These are phyloP conservation scores for Colletotrichum salicis DNA, from an alignment of 2,329 filamentous ascomycete genomes.

Conservation along the genomic window DNA sequence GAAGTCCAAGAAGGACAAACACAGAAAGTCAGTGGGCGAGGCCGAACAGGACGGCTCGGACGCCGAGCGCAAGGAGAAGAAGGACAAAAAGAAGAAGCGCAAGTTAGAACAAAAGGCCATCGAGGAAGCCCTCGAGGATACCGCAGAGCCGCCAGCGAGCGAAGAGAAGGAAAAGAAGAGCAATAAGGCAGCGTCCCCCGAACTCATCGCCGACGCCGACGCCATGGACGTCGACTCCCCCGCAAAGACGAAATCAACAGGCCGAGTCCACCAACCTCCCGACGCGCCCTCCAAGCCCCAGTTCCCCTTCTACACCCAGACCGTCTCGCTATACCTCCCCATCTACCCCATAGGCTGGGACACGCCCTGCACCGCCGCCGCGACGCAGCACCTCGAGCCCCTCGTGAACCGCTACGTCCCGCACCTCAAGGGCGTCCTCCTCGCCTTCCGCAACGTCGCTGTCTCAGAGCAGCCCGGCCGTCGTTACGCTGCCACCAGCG, in stretches of 20 bases:
- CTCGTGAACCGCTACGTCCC: constrained; percentile 82
- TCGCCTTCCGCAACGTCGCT: constrained; percentile 76
- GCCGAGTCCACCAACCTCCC: constrained; percentile 50
- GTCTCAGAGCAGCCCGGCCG: constrained; percentile 70
- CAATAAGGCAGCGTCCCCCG: constrained; percentile 39
- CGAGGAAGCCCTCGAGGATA: constrained; percentile 29
- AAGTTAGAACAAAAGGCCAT: constrained; percentile 43
- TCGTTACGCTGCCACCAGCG: constrained; percentile 54
- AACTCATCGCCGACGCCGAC: constrained; percentile 40
- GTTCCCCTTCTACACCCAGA: constrained; percentile 82
- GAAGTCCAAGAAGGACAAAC: constrained; percentile 30
- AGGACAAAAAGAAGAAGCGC: constrained; percentile 48
- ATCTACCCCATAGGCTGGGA: constrained; percentile 77
- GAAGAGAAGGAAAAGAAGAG: constrained; percentile 41
- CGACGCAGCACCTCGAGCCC: constrained; percentile 79
- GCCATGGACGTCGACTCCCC: constrained; percentile 54
- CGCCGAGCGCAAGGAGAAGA: constrained; percentile 46
- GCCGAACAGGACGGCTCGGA: constrained; percentile 40
- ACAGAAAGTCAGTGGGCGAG: constrained; percentile 31
- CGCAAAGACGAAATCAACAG: constrained; percentile 41
- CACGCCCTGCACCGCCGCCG: constrained; percentile 75
- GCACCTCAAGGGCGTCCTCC: constrained; percentile 76
- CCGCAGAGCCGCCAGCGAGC: constrained; percentile 7
- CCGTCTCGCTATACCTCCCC: constrained; percentile 82
- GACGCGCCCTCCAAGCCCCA: constrained; percentile 51